phyloP scores from a whole-genome alignment of 768 basidiomycete species.

The Inosperma sp. region DNA sequence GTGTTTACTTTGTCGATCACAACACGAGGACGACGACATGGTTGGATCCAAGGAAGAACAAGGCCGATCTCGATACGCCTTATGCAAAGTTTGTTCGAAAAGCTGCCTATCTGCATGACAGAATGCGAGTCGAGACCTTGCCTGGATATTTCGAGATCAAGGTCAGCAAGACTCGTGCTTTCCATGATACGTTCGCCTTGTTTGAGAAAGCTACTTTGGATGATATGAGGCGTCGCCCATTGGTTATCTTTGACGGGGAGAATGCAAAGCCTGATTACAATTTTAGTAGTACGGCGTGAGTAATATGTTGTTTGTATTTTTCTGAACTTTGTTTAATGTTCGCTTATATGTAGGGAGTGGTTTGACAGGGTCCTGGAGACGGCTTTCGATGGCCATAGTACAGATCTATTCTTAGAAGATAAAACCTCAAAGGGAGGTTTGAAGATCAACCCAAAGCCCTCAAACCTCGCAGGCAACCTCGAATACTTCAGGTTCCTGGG shows the following conservation, averaged over 20 bases:
- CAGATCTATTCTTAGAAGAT: conserved; percentile 74
- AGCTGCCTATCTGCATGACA: conserved; percentile 87
- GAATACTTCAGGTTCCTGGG: conserved; percentile 81
- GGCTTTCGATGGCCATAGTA: conserved; percentile 70
- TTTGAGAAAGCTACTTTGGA: conserved; percentile 69
- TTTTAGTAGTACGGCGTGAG: conserved; percentile 63
- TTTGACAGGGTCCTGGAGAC: conserved; percentile 76
- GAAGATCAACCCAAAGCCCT: conserved; percentile 68
- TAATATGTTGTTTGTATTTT: conserved; percentile 4
- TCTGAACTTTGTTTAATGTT: background rate
- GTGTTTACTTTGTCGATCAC: conserved; percentile 61
- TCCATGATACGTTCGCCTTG: conserved; percentile 80
- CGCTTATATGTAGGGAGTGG: conserved; percentile 56
- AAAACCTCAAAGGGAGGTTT: conserved; percentile 60
- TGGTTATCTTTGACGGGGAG: conserved; percentile 59
- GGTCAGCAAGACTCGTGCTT: conserved; percentile 66
- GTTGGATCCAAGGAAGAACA: conserved; percentile 87
- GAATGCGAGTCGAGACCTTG: conserved; percentile 53
- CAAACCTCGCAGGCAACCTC: conserved; percentile 64
- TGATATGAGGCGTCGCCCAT: conserved; percentile 60
- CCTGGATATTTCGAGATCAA: conserved; percentile 81
- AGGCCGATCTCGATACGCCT: conserved; percentile 62
- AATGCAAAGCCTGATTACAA: conserved; percentile 31
- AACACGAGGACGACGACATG: conserved; percentile 89
- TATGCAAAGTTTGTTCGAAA: conserved; percentile 86